phyloP scores from a whole-genome alignment of 2,329 filamentous ascomycete species.

The Arthrobotrys sinensis region DNA sequence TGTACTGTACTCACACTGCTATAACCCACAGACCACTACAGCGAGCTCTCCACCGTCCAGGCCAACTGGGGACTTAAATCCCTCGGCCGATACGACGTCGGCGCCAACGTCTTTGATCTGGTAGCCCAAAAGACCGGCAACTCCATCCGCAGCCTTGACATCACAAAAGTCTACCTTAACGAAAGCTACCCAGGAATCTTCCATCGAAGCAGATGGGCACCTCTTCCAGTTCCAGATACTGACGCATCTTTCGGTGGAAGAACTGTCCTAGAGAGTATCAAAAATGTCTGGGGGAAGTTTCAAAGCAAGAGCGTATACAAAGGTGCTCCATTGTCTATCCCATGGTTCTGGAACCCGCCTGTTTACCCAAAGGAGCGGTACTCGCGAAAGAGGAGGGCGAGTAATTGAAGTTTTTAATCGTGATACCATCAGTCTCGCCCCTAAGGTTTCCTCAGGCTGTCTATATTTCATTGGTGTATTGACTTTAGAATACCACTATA shows the following conservation, averaged over 20 bases:
- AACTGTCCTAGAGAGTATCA: slow-evolving; percentile 65
- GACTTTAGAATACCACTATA: slow-evolving; percentile 16
- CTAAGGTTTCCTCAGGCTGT: not conserved
- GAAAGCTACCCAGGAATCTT: slow-evolving; percentile 72
- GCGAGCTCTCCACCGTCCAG: slow-evolving; percentile 76
- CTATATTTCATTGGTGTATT: not conserved
- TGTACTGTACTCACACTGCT: not conserved
- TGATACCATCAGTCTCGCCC: not conserved
- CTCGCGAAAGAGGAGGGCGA: not conserved
- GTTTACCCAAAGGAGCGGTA: slow-evolving; percentile 36
- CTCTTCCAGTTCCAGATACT: slow-evolving; percentile 66
- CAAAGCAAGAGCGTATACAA: slow-evolving; percentile 59
- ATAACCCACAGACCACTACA: slow-evolving; percentile 74
- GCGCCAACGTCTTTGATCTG: slow-evolving; percentile 78
- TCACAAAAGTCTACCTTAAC: slow-evolving; percentile 71
- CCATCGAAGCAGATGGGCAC: slow-evolving; percentile 67
- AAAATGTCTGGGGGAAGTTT: slow-evolving; percentile 63
- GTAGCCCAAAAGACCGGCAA: slow-evolving; percentile 77
- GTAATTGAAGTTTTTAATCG: not conserved
- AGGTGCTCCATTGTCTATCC: slow-evolving; percentile 39
- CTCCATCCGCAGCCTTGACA: slow-evolving; percentile 66
- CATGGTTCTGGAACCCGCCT: slow-evolving; percentile 44
- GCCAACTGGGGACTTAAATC: slow-evolving; percentile 80
- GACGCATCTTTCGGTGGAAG: slow-evolving; percentile 64
- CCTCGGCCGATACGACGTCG: slow-evolving; percentile 80